Percentiles rank a stretch among this genome's conserved stretches.
phyloP scores from a whole-genome alignment of 2,329 filamentous ascomycete species.

The Colletotrichum tanaceti region DNA sequence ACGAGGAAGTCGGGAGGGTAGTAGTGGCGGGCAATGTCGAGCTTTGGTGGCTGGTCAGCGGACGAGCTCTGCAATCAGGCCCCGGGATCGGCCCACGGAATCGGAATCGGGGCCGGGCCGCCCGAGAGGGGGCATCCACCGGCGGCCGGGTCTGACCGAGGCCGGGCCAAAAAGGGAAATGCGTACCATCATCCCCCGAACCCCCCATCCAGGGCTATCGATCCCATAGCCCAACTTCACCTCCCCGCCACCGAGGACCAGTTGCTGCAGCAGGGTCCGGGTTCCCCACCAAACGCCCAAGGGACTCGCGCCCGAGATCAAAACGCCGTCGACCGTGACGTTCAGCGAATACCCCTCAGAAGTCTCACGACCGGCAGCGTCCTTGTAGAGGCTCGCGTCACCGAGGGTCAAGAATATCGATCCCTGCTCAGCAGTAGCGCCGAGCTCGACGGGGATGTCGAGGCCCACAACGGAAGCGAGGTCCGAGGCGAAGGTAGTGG shows the following conservation, averaged over 20 bases:
- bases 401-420: slow-evolving; percentile 61
- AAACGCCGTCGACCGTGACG: slow-evolving; percentile 54
- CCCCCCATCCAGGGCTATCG: slow-evolving; percentile 64
- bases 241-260: slow-evolving; percentile 52
- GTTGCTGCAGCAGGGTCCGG: slow-evolving; percentile 64
- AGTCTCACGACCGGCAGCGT: slow-evolving; percentile 59
- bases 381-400: slow-evolving; percentile 53
- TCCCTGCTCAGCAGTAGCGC: slow-evolving; percentile 42
- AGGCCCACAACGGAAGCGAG: slow-evolving; percentile 47
- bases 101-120: too few relatives aligned
- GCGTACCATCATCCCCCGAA: slow-evolving; percentile 57
- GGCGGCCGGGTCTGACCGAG: too few relatives aligned
- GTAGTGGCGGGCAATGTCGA: slow-evolving; percentile 67
- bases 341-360: slow-evolving; percentile 62
- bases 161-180: not conserved
- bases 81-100: too few relatives aligned
- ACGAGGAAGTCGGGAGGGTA: slow-evolving; percentile 65
- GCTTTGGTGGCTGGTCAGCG: slow-evolving; percentile 32
- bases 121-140: too few relatives aligned
- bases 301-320: slow-evolving; percentile 63
- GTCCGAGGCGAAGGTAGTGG: slow-evolving; percentile 56
- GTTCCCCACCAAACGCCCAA: slow-evolving; percentile 70
- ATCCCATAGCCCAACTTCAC: slow-evolving; percentile 56
- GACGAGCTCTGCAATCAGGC: too few relatives aligned
- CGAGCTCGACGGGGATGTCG: slow-evolving; percentile 47